Base-by-base conservation (phyloP, 495 filamentous ascomycete species). In the Staphylotrichum tortipilum region DNA sequence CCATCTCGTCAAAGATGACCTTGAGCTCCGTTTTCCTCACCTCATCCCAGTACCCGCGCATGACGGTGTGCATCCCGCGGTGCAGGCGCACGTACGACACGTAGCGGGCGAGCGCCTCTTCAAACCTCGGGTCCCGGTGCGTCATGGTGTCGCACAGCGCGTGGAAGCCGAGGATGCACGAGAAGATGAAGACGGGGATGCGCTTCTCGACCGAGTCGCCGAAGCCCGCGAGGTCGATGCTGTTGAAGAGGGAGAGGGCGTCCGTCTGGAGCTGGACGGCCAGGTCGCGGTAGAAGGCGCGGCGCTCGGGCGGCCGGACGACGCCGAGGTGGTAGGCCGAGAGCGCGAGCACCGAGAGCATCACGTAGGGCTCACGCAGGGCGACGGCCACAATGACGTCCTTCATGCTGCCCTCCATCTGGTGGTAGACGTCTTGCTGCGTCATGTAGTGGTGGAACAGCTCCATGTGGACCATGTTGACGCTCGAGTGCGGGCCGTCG, bases 251-350 rank as follows among this genome's bases (percentile, higher is more conserved):
- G 0, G 60, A 54, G 5, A 78, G 60, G 2, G 72, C 74, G 11
- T 68, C 68, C 0, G 69, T 75, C 36, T 77, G 74, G 2, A 78
- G 64, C 26, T 71, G 64, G n/a, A 73, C 67, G 7, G 75, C 71
- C 7, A 70, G 60, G 34, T 68, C 56, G 37, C 61, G 66, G 51
- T 76, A 78, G 22, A 62, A 65, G 9, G 45, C 51, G 6, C 54
- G 46, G 2, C 57, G 57, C 1, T 59, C 45, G 6, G 69, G 71
- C n/a, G n/a, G n/a, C 2, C 52, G 57, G 11, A 58, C 12, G 4
- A 63, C 47, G 47, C 68, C 64, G 10, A 75, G 53, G 34, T 78
- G 75, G 11, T 74, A 59, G 3, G 74, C 71, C 1, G 71, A 62
- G 19, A 77, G 47, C 9, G 72, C 72, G 2, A 77, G 60, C 7